Base-by-base conservation (phyloP, 768 basidiomycete genomes). In the Cyathus striatus region DNA sequence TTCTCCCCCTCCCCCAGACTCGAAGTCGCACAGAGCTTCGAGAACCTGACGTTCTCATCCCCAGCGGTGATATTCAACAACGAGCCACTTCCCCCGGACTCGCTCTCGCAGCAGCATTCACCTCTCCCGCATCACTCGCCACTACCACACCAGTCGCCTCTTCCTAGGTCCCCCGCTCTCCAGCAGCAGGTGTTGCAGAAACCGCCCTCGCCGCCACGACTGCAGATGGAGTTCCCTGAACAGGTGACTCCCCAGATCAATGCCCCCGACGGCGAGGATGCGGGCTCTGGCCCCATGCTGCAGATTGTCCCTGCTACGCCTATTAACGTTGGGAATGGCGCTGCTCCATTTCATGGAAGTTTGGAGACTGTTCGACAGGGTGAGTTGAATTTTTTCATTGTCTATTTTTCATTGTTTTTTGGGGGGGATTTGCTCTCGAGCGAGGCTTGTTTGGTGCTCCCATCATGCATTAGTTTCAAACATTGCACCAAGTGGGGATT, bases 261-360 rank as follows among this genome's bases (percentile, higher is more conserved):
- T 36, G 56, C 64, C 57, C 82, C 81, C 2, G 74, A 77, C 3
- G 81, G 76, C 32, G 73, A 74, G 42, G 76, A 74, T 26, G 64
- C 66, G 22, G 61, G 65, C 14, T 79, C 66, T 22, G 61, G 65
- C 14, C 79, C 83, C 0, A 86, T 84, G 1, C 72, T 91, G 47
- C 79, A 88, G 55, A 82, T 91, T 48, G 86, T 90, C 5, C 89
- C 89, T 32, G 86, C 88, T 17, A 91, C 89, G 3, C 89, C 89
- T 6, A 72, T 91, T 43, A 77, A 75, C 46, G 82, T 80, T 34
- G 81, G 78, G 17, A 79, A 66, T 25, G 71, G 65, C 21, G 65
- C 65, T 26, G 62, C 64, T 45, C 70, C 75, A 30, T 84, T 81
- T 68, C 74, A 75, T 50, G 64, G 68, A 25, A 66, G 70, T 38